These are phyloP conservation scores for Dothideomycetes sp. DNA, from an alignment of 2,329 filamentous ascomycete genomes.

Conservation along the genomic window DNA sequence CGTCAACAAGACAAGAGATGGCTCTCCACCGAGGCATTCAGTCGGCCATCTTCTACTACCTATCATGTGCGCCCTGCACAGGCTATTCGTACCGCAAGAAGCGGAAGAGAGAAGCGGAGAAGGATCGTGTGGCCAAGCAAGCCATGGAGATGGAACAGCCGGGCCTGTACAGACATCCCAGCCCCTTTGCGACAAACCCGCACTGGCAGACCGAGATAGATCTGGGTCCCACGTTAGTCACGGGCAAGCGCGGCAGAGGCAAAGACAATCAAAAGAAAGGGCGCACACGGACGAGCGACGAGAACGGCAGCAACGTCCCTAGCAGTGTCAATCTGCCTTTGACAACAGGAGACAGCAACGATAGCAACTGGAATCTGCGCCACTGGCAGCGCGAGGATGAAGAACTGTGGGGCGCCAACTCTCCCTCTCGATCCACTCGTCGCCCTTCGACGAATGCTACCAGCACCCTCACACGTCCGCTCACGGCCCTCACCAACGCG, in stretches of 20 bases:
- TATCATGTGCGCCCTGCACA: slow-evolving; percentile 70
- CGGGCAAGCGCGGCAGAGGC: slow-evolving; percentile 25
- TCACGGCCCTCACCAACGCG: slow-evolving; percentile 20
- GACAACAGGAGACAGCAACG: slow-evolving; percentile 27
- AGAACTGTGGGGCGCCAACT: slow-evolving; percentile 61
- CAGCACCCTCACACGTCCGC: slow-evolving; percentile 8
- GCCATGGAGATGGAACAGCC: slow-evolving; percentile 61
- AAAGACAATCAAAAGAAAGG: slow-evolving; percentile 35
- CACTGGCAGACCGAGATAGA: slow-evolving; percentile 83
- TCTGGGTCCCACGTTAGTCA: slow-evolving; percentile 64
- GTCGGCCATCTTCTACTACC: slow-evolving; percentile 68
- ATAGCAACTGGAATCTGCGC: slow-evolving; percentile 61
- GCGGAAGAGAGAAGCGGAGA: slow-evolving; percentile 60
- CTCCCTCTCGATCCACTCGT: slow-evolving; percentile 1
- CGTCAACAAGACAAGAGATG: no score
- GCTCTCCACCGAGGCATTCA: slow-evolving; percentile 46
- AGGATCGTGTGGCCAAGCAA: slow-evolving; percentile 56
- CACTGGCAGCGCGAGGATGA: slow-evolving; percentile 84
- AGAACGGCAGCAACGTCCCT: slow-evolving; percentile 8
- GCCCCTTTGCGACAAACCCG: slow-evolving; percentile 78
- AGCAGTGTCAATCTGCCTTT: slow-evolving; percentile 13
- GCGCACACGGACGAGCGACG: slow-evolving; percentile 11
- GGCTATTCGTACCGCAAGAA: slow-evolving; percentile 61
- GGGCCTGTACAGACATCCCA: slow-evolving; percentile 64
- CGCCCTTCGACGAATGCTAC: neutral